Evolutionary conservation across 177 flowering plant genomes (phyloP), one percentile per base, ranked within the genome.

Genomic region (Vitis hybrid): DNA sequence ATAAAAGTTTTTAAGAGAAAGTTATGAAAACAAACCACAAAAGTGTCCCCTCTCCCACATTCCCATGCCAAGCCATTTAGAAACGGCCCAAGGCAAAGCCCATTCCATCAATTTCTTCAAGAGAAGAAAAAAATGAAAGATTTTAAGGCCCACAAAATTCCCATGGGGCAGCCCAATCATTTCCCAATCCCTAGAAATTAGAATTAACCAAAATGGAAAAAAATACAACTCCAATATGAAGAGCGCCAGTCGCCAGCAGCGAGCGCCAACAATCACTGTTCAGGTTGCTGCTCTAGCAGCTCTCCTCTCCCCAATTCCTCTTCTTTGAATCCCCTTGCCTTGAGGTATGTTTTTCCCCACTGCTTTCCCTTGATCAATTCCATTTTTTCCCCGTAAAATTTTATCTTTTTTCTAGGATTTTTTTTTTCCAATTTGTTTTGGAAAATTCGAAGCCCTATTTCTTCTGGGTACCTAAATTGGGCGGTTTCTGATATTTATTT

Each of bases 161-260:
- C 40, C 40, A 35, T 35, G 40, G 40, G 40, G 6, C 40, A 35
- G 40, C 40, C 40, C 40, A 35, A 35, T 35, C 40, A 35, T 35
- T 35, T 35, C 6, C 40, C 40, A 35, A 35, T 35, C 40, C 40
- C 40, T 35, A 35, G 5, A 35, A 35, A 35, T 35, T 35, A 35
- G 40, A 35, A 35, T 35, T 4, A 6, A 35, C 40, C 40, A 35
- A 35, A 56, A 56, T 4, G 10, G 5, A 56, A 56, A 18, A 56
- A 21, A 19, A 11, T 18, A 6, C 27, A 56, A 56, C 30, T 24
- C 8, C 62, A 13, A 11, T 14, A 60, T 27, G 62, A 35, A 27
- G 46, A 30, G 62, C 40, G 62, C 40, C 62, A 60, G 40, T 24
- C 40, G 46, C 60, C 60, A 56, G 40, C 62, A 60, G 62, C 40